Conservation (phyloP, 1,139 yeast species). For the Lodderomyces metapsilosis region DNA sequence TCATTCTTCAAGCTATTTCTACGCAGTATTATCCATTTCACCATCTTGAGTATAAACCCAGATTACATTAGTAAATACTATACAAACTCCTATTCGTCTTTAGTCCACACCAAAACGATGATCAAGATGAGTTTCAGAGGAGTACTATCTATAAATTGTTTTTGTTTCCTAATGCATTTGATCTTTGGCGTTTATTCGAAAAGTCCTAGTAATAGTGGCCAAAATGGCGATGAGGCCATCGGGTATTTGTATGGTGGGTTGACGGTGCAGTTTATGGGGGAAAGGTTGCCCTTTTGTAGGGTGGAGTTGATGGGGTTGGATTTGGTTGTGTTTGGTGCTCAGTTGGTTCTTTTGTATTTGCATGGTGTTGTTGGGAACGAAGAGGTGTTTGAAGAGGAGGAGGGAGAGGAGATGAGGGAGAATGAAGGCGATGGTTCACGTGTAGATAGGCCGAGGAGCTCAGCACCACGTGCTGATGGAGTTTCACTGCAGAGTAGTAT, state of each 20-base stretch:
- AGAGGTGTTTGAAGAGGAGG: slow-evolving; percentile 8
- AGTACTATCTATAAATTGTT: slow-evolving; percentile 24
- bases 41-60: slow-evolving; percentile 28
- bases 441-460: slow-evolving; percentile 4
- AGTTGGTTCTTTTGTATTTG: slow-evolving; percentile 32
- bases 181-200: slow-evolving; percentile 25
- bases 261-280: slow-evolving; percentile 44
- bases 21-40: slow-evolving; percentile 29
- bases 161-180: slow-evolving; percentile 28
- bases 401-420: slow-evolving; percentile 1
- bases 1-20: slow-evolving; percentile 29
- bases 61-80: background rate
- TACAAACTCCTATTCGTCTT: no score
- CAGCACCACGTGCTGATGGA: background rate
- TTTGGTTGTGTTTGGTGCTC: slow-evolving; percentile 24
- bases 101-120: slow-evolving; percentile 28
- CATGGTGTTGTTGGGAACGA: slow-evolving; percentile 23
- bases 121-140: slow-evolving; percentile 28
- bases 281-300: slow-evolving; percentile 27
- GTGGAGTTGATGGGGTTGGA: slow-evolving; percentile 31
- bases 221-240: slow-evolving; percentile 11
- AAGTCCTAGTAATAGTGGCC: slow-evolving; percentile 11
- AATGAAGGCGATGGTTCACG: background rate
- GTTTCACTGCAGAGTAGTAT: background rate
- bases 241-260: slow-evolving; percentile 34